phyloP scores from a whole-genome alignment of 2,329 filamentous ascomycete species.

The Nothomitra cinnamomea region DNA sequence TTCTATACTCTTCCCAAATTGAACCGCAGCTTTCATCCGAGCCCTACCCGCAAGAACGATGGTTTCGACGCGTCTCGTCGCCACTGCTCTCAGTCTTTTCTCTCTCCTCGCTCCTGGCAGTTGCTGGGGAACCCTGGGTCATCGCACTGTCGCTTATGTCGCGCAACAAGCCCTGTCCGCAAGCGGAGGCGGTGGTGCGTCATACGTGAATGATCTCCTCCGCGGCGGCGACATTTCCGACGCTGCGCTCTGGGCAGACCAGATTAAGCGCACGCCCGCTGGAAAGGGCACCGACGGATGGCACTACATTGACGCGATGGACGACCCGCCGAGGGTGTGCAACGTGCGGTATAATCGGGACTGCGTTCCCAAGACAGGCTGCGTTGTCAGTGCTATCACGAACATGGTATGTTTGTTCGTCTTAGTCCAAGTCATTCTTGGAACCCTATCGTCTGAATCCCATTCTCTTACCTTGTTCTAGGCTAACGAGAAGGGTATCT shows the following conservation, averaged over 20 bases:
- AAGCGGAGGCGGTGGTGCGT: slow-evolving; percentile 34
- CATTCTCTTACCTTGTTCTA: too few species aligned
- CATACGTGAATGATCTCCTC: slow-evolving; percentile 40
- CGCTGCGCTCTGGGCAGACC: slow-evolving; percentile 52
- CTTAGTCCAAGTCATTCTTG: too few species aligned
- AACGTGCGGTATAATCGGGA: slow-evolving; percentile 41
- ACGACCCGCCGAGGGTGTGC: slow-evolving; percentile 40
- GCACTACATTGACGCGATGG: slow-evolving; percentile 54
- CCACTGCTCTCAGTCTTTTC: neutral
- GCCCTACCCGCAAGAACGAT: too few species aligned
- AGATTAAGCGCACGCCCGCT: slow-evolving; percentile 45
- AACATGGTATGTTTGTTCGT: slow-evolving; percentile 12
- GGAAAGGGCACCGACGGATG: slow-evolving; percentile 44
- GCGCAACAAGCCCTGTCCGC: slow-evolving; percentile 46
- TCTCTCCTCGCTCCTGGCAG: neutral
- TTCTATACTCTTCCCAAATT: too few species aligned
- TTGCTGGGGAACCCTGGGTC: slow-evolving; percentile 29
- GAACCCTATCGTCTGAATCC: too few species aligned
- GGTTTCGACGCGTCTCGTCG: neutral
- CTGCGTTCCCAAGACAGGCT: slow-evolving; percentile 40
- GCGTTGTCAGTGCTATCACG: slow-evolving; percentile 37
- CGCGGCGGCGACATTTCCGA: slow-evolving; percentile 40
- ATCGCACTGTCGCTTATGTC: slow-evolving; percentile 48
- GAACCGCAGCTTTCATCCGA: too few species aligned
- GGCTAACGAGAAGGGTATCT: neutral